phyloP scores from a whole-genome alignment of 768 basidiomycete species.

The Phanerochaete carnosa region DNA sequence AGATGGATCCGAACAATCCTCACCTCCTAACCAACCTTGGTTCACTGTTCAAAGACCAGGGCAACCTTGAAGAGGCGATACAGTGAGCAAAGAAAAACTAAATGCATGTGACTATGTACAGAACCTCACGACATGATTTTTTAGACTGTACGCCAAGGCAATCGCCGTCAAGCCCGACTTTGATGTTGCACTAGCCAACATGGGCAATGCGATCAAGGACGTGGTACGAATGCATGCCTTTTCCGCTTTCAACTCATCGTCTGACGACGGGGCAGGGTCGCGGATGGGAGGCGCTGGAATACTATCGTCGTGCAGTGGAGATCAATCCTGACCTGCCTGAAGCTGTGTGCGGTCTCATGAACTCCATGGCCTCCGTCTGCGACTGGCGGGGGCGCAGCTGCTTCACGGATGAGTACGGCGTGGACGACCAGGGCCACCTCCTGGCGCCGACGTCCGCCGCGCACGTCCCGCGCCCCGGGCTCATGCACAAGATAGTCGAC shows the following conservation, averaged over 20 bases:
- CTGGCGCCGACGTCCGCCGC: conserved; percentile 9
- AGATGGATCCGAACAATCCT: conserved; percentile 42
- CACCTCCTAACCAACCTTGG: conserved; percentile 50
- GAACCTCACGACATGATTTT: not conserved
- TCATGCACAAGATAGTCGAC: conserved; percentile 35
- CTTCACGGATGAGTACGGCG: conserved; percentile 21
- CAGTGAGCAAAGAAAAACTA: conserved; percentile 25
- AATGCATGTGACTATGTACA: not conserved
- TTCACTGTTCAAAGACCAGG: conserved; percentile 47
- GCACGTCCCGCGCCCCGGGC: conserved; percentile 19
- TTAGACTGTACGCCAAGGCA: conserved; percentile 39
- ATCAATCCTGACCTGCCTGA: conserved; percentile 43
- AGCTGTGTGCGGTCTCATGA: conserved; percentile 45
- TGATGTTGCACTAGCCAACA: conserved; percentile 49
- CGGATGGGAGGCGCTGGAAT: conserved; percentile 40
- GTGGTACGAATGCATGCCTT: conserved; percentile 26
- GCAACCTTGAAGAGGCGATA: conserved; percentile 39
- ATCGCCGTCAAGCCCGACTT: conserved; percentile 41
- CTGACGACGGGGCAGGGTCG: conserved; percentile 28
- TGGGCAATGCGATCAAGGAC: conserved; percentile 51
- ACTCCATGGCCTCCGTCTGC: conserved; percentile 43
- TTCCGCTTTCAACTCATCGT: not conserved
- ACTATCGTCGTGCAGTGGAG: conserved; percentile 41
- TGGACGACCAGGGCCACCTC: conserved; percentile 21
- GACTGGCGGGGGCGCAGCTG: conserved; percentile 41